Conservation (phyloP, 768 basidiomycete genomes). For the Psilocybe subaeruginosa region DNA sequence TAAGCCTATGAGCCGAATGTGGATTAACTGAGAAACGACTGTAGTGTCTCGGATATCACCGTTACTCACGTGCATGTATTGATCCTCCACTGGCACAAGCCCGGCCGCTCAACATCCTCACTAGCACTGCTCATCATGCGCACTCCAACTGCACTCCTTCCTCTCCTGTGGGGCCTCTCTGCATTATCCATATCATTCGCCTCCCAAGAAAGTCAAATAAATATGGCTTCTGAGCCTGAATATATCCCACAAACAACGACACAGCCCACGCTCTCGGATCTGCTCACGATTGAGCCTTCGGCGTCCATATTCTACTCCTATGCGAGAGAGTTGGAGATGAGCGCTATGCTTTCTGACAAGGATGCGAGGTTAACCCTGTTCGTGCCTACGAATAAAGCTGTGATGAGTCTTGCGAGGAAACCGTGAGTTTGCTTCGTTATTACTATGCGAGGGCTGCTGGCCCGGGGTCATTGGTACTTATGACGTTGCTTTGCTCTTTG, state of each 20-base stretch:
- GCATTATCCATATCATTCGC: constrained; percentile 29
- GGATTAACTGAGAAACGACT: too few species aligned
- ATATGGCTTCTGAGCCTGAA: constrained; percentile 24
- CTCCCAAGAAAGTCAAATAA: constrained; percentile 36
- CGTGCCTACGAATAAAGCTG: constrained; percentile 86
- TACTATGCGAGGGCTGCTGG: too few species aligned
- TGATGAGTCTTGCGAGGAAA: constrained; percentile 79
- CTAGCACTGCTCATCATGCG: too few species aligned
- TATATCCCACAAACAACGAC: constrained; percentile 41
- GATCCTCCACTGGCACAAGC: too few species aligned
- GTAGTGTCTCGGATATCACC: too few species aligned
- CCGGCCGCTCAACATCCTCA: too few species aligned
- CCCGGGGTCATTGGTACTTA: too few species aligned
- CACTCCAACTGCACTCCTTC: constrained; percentile 16
- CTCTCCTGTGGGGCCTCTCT: constrained; percentile 33
- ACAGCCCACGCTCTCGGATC: constrained; percentile 68
- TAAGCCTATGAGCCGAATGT: too few species aligned
- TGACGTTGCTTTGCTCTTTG: background rate
- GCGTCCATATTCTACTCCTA: constrained; percentile 87
- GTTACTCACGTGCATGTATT: too few species aligned
- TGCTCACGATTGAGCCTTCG: constrained; percentile 75
- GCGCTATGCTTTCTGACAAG: constrained; percentile 46
- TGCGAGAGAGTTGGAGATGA: constrained; percentile 71
- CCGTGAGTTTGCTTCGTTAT: constrained; percentile 57
- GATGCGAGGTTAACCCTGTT: constrained; percentile 58